These are phyloP conservation scores for Backusella tuberculispora DNA, from an alignment of 192 early-diverging fungal species.

Conservation along the genomic window DNA sequence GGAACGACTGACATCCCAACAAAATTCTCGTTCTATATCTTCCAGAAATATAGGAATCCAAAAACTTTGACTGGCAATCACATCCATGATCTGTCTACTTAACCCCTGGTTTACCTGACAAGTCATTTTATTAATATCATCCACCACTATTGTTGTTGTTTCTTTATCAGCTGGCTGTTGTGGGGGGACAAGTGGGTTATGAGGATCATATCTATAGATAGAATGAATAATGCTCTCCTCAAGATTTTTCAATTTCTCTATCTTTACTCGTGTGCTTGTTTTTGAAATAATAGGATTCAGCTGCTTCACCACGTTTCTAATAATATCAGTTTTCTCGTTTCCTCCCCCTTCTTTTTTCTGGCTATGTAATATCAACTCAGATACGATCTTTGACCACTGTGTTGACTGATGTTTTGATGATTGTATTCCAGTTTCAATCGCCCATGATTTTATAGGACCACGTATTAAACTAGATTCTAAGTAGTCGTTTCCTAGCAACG, in stretches of 20 bases:
- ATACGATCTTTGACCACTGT: slow-evolving; percentile 27
- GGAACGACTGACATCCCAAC: slow-evolving; percentile 45
- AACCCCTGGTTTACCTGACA: slow-evolving; percentile 20
- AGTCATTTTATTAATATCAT: background rate
- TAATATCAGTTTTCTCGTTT: background rate
- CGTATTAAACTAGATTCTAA: slow-evolving; percentile 35
- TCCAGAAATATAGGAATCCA: slow-evolving; percentile 56
- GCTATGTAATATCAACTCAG: slow-evolving; percentile 23
- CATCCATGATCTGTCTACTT: slow-evolving; percentile 52
- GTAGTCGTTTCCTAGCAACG: slow-evolving; percentile 56
- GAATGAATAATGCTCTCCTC: slow-evolving; percentile 27
- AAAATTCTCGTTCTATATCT: slow-evolving; percentile 44
- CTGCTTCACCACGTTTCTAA: slow-evolving; percentile 9
- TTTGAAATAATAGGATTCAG: slow-evolving; percentile 20
- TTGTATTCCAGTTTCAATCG: background rate
- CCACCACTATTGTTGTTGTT: no score
- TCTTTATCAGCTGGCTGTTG: background rate
- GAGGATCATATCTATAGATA: slow-evolving; percentile 30
- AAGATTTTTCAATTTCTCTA: slow-evolving; percentile 10
- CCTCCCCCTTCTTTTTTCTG: background rate
- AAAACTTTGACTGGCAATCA: slow-evolving; percentile 40
- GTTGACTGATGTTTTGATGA: slow-evolving; percentile 1
- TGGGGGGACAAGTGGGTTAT: slow-evolving; percentile 1
- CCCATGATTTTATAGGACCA: background rate
- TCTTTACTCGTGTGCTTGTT: slow-evolving; percentile 5